Percentiles rank a stretch among this genome's conserved stretches.
Conservation (phyloP, 2,329 filamentous ascomycete species). For the Nectriaceae sp. region DNA sequence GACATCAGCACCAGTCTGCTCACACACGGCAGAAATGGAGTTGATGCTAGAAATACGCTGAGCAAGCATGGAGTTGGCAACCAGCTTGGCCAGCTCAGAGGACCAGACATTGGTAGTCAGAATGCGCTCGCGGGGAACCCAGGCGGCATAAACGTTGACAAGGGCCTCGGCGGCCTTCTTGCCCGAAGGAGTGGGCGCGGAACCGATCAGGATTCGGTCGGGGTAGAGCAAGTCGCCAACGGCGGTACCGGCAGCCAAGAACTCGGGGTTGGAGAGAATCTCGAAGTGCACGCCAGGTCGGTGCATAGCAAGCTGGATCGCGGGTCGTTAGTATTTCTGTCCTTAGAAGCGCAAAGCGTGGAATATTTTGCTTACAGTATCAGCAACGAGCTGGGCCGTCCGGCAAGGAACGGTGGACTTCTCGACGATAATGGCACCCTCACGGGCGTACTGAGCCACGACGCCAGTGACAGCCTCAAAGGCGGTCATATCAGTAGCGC, state of each 20-base stretch:
- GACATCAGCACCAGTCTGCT: constrained; percentile 74
- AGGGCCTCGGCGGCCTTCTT: constrained; percentile 64
- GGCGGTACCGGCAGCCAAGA: constrained; percentile 76
- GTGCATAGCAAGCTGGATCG: constrained; percentile 54
- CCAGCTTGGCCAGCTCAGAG: constrained; percentile 77
- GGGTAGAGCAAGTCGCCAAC: constrained; percentile 70
- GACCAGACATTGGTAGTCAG: constrained; percentile 75
- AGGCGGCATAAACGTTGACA: constrained; percentile 66
- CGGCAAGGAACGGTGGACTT: constrained; percentile 80
- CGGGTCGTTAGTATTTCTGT: constrained; percentile 14
- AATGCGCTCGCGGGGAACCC: constrained; percentile 69
- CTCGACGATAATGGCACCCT: constrained; percentile 75
- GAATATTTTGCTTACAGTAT: constrained; percentile 64
- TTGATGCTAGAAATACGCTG: constrained; percentile 83
- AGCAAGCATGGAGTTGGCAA: constrained; percentile 78
- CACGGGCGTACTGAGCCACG: constrained; percentile 66
- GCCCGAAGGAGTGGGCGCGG: constrained; percentile 60
- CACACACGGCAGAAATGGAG: constrained; percentile 77
- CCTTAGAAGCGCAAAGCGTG: background rate
- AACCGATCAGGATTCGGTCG: constrained; percentile 76
- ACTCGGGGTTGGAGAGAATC: constrained; percentile 80
- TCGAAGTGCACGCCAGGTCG: constrained; percentile 69
- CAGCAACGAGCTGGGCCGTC: constrained; percentile 69
- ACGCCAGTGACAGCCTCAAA: constrained; percentile 70
- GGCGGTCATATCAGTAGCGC: constrained; percentile 71